Conservation (phyloP, 345 rosid species). For the Citrus inodora region DNA sequence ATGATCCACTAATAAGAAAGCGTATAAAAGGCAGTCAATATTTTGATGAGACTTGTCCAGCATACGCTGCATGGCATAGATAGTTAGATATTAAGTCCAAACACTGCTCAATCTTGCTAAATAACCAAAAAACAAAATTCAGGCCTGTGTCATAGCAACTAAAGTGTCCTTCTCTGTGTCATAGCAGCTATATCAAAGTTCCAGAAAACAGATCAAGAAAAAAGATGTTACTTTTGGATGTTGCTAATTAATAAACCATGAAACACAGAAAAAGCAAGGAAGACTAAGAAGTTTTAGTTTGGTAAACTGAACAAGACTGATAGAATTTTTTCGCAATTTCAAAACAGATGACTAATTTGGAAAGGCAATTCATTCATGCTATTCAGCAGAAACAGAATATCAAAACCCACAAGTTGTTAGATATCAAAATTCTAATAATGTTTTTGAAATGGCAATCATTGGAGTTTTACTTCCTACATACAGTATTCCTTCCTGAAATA, state of each 20-base stretch:
- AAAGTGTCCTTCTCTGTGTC: conserved; percentile 83
- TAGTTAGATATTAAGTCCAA: not conserved
- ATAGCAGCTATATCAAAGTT: conserved; percentile 58
- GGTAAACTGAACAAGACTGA: not conserved
- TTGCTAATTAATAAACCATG: not conserved
- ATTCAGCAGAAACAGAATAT: not conserved
- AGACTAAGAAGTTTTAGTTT: not conserved
- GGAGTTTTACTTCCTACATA: not conserved
- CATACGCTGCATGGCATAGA: not conserved
- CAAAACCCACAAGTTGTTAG: not conserved
- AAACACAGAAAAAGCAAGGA: not conserved
- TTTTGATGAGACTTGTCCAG: not conserved
- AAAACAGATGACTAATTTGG: not conserved
- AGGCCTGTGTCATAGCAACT: not conserved
- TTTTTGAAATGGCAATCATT: not conserved
- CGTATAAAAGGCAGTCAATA: not conserved
- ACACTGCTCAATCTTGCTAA: not conserved
- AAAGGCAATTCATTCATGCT: not conserved
- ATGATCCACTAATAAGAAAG: not conserved
- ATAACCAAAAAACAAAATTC: not conserved
- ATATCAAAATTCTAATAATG: not conserved
- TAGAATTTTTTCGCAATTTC: not conserved
- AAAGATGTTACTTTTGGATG: not conserved
- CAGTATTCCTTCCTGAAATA: not conserved
- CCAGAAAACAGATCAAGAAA: conserved; percentile 17